A percentile compares a stretch with the other conserved stretches of the same genome.
Conservation (phyloP, 2,329 filamentous ascomycete genomes). For the Xylaria sp. region DNA sequence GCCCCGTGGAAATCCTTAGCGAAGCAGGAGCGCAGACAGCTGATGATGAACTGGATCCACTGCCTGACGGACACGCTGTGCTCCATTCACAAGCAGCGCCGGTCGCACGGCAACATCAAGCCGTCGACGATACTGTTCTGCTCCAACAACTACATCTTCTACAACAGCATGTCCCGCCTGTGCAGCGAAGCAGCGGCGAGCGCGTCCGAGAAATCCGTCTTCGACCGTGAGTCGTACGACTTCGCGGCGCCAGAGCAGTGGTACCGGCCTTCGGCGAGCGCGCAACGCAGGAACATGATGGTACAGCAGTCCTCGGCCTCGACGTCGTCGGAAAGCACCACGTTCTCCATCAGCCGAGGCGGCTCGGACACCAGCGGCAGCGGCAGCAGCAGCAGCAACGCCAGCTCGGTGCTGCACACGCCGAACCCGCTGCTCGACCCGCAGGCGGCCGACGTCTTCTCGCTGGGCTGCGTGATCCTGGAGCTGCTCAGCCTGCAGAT, state of each 20-base stretch:
- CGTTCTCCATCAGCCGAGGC: conserved; percentile 54
- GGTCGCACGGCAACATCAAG: conserved; percentile 75
- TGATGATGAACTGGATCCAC: conserved; percentile 79
- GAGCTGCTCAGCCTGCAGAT: conserved; percentile 77
- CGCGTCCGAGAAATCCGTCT: conserved; percentile 58
- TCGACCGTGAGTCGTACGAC: conserved; percentile 77
- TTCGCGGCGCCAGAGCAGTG: conserved; percentile 78
- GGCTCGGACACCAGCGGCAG: conserved; percentile 38
- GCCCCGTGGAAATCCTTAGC: conserved; percentile 69
- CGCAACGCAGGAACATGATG: conserved; percentile 47
- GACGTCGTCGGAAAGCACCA: conserved; percentile 49
- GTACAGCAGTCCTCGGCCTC: conserved; percentile 47
- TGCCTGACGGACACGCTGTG: conserved; percentile 76
- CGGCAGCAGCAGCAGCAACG: conserved; percentile 41
- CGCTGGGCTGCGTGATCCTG: conserved; percentile 76
- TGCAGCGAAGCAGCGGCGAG: conserved; percentile 56
- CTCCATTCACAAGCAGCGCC: conserved; percentile 72
- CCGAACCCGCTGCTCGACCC: conserved; percentile 60
- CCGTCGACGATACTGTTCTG: conserved; percentile 77
- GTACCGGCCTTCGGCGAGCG: conserved; percentile 55
- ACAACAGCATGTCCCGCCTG: conserved; percentile 69
- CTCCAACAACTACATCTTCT: conserved; percentile 72
- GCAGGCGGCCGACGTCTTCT: conserved; percentile 76
- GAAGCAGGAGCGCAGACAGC: conserved; percentile 67
- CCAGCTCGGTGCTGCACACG: conserved; percentile 52